These are phyloP conservation scores for Diplogelasinospora grovesii DNA, from an alignment of 495 filamentous ascomycete genomes.

Conservation along the genomic window DNA sequence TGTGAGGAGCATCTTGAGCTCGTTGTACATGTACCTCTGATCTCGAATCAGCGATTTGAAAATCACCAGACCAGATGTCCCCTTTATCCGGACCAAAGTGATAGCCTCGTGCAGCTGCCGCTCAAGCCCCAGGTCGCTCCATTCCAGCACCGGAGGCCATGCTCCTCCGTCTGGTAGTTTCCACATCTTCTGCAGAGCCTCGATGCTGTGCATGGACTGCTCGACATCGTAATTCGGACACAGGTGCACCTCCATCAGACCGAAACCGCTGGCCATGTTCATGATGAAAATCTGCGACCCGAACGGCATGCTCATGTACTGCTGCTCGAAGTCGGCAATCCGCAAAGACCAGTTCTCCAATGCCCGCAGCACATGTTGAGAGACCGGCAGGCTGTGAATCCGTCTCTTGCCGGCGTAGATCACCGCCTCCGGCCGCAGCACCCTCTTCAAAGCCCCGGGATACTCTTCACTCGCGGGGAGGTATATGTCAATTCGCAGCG, in stretches of 20 bases:
- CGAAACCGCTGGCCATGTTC: constrained; percentile 19
- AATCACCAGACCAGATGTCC: constrained; percentile 10
- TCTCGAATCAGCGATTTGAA: constrained; percentile 35
- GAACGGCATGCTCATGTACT: constrained; percentile 22
- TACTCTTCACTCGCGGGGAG: constrained; percentile 28
- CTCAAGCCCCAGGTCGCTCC: constrained; percentile 27
- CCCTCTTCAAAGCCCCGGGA: constrained; percentile 16
- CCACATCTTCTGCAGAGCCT: constrained; percentile 26
- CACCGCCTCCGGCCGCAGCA: constrained; percentile 24
- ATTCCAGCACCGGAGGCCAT: constrained; percentile 28
- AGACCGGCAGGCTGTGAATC: constrained; percentile 20
- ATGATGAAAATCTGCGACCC: constrained; percentile 32
- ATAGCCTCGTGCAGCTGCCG: constrained; percentile 37
- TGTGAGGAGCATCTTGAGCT: constrained; percentile 30
- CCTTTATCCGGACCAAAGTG: constrained; percentile 26
- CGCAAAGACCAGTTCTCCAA: constrained; percentile 26
- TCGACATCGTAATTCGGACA: constrained; percentile 33
- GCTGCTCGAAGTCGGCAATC: background rate
- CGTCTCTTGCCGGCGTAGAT: constrained; percentile 19
- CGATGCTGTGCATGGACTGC: constrained; percentile 25
- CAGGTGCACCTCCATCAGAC: constrained; percentile 22
- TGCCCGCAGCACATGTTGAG: constrained; percentile 26
- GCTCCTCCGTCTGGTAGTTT: constrained; percentile 9
- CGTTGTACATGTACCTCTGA: constrained; percentile 30
- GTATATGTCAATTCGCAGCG: constrained; percentile 35